Evolutionary conservation across 805 yeast genomes (phyloP).

Genomic region (Isabelozyma heimii): DNA sequence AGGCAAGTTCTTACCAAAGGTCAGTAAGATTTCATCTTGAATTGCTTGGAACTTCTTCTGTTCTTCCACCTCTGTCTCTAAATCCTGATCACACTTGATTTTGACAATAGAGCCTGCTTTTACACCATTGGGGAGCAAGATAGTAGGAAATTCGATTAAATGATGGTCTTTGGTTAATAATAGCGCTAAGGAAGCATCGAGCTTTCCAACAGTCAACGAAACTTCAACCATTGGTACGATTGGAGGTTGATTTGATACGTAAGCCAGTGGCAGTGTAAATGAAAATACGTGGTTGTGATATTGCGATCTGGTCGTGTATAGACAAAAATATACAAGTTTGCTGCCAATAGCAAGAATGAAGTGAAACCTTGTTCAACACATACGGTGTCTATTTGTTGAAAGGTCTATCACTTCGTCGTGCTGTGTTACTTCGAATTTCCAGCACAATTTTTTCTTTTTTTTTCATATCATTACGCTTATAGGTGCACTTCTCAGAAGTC

Average conservation of each 20-base stretch:
- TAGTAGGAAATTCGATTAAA: conserved; percentile 94
- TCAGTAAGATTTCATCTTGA: conserved; percentile 69
- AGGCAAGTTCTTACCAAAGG: conserved; percentile 76
- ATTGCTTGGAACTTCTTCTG: conserved; percentile 54
- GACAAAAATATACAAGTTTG: too few species aligned
- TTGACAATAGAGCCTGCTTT: conserved; percentile 90
- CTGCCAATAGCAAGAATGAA: background rate
- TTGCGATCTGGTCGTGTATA: too few species aligned
- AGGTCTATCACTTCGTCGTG: too few species aligned
- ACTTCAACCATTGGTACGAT: conserved; percentile 69
- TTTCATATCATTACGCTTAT: background rate
- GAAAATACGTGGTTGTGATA: too few species aligned
- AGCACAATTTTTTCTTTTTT: too few species aligned
- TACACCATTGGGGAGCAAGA: conserved; percentile 84
- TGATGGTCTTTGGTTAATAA: conserved; percentile 90
- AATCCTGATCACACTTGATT: conserved; percentile 78
- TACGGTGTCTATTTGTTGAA: too few species aligned
- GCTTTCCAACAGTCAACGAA: conserved; percentile 89
- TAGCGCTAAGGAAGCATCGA: conserved; percentile 92
- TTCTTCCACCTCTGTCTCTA: conserved; percentile 62
- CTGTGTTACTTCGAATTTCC: too few species aligned
- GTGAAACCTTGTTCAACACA: background rate
- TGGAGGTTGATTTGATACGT: background rate
- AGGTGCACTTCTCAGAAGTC: too few species aligned
- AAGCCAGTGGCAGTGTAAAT: too few species aligned